These are phyloP conservation scores for Aspergillus tubingensis DNA, from an alignment of 2,329 filamentous ascomycete species.

Conservation along the genomic window DNA sequence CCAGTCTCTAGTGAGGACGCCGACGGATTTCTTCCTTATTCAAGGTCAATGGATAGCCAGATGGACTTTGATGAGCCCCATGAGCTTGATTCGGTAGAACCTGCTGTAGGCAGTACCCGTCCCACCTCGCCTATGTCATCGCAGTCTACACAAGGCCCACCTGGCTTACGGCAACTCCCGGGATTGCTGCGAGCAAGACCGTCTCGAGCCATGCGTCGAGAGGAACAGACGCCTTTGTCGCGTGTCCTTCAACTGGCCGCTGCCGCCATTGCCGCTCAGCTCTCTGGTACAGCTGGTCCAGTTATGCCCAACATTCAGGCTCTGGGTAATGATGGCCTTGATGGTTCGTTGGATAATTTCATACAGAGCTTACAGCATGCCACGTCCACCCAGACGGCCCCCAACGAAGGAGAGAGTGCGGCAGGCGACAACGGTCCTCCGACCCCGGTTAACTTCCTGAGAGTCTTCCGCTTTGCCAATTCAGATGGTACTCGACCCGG, in stretches of 20 bases:
- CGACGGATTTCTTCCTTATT: conserved; percentile 37
- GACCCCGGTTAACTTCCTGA: conserved; percentile 66
- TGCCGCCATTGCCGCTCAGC: conserved; percentile 64
- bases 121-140: conserved; percentile 29
- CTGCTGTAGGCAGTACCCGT: conserved; percentile 34
- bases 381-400: conserved; percentile 55
- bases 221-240: conserved; percentile 65
- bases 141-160: conserved; percentile 33
- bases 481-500: conserved; percentile 40
- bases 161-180: conserved; percentile 42
- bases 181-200: conserved; percentile 54
- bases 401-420: conserved; percentile 38
- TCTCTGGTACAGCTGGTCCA: conserved; percentile 62
- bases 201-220: conserved; percentile 54
- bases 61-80: conserved; percentile 44
- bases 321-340: conserved; percentile 57
- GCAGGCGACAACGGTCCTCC: conserved; percentile 45
- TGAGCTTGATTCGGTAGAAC: conserved; percentile 47
- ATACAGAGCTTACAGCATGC: conserved; percentile 64
- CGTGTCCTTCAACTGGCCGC: conserved; percentile 64
- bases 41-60: conserved; percentile 42
- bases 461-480: conserved; percentile 68
- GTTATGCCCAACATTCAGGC: conserved; percentile 58
- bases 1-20: conserved; percentile 34
- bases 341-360: conserved; percentile 65